phyloP scores from a whole-genome alignment of 148 eudicot genomes.

The Cornus kousa region DNA sequence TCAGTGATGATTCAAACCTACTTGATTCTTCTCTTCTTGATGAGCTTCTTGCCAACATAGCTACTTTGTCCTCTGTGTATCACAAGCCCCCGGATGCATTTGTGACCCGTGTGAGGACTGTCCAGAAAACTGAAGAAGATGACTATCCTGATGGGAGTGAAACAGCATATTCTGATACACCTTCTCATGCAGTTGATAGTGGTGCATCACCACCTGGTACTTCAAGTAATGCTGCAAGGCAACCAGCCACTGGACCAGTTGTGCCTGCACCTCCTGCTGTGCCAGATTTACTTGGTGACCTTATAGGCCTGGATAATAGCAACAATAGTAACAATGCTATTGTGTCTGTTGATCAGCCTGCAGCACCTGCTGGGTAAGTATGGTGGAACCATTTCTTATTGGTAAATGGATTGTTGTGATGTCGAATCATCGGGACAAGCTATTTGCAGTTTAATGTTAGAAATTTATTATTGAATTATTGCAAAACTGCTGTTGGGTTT shows the following conservation, averaged over 20 bases:
- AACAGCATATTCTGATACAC: constrained; percentile 64
- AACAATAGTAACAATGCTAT: constrained; percentile 45
- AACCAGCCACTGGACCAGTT: constrained; percentile 22
- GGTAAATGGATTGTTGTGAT: not conserved
- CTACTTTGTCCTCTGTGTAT: constrained; percentile 91
- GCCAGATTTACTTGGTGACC: constrained; percentile 91
- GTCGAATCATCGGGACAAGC: not conserved
- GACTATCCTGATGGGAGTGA: constrained; percentile 84
- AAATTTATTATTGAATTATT: not conserved
- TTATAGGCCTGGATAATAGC: constrained; percentile 64
- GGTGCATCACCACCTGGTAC: constrained; percentile 70
- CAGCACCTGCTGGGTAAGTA: constrained; percentile 61
- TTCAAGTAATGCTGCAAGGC: constrained; percentile 44
- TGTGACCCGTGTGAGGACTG: constrained; percentile 82
- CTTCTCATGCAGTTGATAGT: constrained; percentile 50
- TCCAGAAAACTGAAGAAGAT: constrained; percentile 83
- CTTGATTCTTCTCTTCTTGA: constrained; percentile 94
- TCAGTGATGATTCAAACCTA: constrained; percentile 92
- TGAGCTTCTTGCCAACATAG: constrained; percentile 93
- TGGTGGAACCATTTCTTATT: not conserved
- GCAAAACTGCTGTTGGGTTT: not conserved
- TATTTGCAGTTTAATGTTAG: not conserved
- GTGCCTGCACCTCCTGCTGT: constrained; percentile 54
- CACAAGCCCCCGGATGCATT: constrained; percentile 97
- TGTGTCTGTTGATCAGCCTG: constrained; percentile 74